phyloP scores from a whole-genome alignment of 805 yeast species.

The Ogataea ganodermae region DNA sequence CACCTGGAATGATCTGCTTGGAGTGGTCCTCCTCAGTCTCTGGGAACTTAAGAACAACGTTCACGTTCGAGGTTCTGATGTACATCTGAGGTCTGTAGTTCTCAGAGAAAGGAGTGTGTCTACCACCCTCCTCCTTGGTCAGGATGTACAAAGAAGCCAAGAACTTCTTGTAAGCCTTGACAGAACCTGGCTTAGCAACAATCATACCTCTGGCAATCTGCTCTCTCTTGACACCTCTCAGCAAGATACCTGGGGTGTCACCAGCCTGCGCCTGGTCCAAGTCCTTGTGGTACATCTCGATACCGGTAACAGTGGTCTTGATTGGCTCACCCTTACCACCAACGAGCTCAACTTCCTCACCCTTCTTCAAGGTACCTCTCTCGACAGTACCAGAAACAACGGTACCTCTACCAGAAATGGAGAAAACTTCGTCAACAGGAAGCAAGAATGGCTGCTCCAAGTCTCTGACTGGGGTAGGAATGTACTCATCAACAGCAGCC shows the following conservation, averaged over 20 bases:
- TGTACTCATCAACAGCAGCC: constrained; percentile 89
- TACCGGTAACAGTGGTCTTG: constrained; percentile 96
- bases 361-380: constrained; percentile 96
- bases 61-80: constrained; percentile 94
- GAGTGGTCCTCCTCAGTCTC: constrained; percentile 76
- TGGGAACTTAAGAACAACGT: constrained; percentile 89
- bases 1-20: constrained; percentile 95
- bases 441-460: constrained; percentile 93
- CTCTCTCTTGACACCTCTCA: constrained; percentile 98
- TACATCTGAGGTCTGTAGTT: constrained; percentile 98
- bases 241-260: constrained; percentile 96
- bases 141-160: constrained; percentile 90
- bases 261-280: constrained; percentile 98
- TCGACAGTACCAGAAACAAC: constrained; percentile 99
- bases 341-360: constrained; percentile 97
- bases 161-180: constrained; percentile 90
- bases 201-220: constrained; percentile 98
- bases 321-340: constrained; percentile 85
- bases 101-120: constrained; percentile 96
- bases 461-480: constrained; percentile 97
- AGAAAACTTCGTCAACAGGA: constrained; percentile 97
- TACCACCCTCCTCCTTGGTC: constrained; percentile 98
- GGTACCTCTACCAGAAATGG: constrained; percentile 99
- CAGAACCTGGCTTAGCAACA: constrained; percentile 86
- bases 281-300: constrained; percentile 99